Evolutionary conservation across 768 basidiomycete species (phyloP), one percentile per base, ranked within the genome.

Genomic region (Lyophyllum atratum): DNA sequence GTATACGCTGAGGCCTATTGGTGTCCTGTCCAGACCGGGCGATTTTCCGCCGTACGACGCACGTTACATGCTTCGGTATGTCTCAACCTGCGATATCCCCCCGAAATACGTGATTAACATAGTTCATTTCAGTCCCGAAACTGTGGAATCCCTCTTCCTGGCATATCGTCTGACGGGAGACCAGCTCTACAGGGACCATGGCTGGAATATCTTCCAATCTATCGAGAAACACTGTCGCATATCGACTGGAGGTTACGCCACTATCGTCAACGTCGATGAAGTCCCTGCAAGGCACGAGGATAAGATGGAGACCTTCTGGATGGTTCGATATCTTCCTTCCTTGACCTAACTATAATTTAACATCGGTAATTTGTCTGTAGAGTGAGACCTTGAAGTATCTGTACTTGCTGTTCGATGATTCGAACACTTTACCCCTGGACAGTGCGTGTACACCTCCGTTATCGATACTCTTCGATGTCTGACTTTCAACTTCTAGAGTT

Each of bases 291-390:
- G 76, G 66, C 76, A 82, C 55, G 88, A 93, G 60, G 93, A 98
- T 72, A 88, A 90, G 70, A 96, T 97, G 95, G 95, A 98, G 74
- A 95, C 95, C 12, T 97, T 95, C 76, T 83, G 95, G 72, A 78
- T 97, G 80, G 92, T 91, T 56, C 40, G 86, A 71, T 17, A 9
- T 22, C 25, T 15, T 62, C 37, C 21, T 55, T 52, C 47, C 49
- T 45, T 39, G 10, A 17, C 24, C 34, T 45, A 10, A 44, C 42
- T 42, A 31, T 43, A 28, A 26, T 19, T 25, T 31, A 12, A 44
- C 12, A 19, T 17, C 28, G 19, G 44, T 43, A 39, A 19, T 22
- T 14, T 57, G 15, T 48, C 47, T 29, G 1, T 49, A 93, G 92
- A 89, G 90, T 63, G 92, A 94, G 71, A 95, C 92, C 6, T 72